Conservation (phyloP, 768 basidiomycete species). For the Amylocystis lapponica region DNA sequence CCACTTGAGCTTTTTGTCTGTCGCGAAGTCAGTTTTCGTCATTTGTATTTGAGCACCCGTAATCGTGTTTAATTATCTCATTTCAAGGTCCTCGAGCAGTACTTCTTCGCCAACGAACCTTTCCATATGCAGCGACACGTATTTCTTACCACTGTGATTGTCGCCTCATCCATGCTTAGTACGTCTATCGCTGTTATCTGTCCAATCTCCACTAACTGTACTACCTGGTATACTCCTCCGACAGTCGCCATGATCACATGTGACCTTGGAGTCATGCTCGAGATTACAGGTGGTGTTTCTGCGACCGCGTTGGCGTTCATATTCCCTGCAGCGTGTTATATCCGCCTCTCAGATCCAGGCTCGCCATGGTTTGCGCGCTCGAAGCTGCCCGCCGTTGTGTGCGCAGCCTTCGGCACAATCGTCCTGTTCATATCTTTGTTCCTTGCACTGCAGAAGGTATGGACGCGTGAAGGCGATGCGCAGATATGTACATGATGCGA, state of each 20-base stretch:
- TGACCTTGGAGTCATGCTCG: slow-evolving; percentile 96
- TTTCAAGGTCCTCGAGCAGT: slow-evolving; percentile 95
- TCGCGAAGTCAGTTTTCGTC: slow-evolving; percentile 66
- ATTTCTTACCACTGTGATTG: slow-evolving; percentile 83
- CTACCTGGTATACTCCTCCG: too few species aligned
- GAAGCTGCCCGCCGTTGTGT: slow-evolving; percentile 71
- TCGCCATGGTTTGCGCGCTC: slow-evolving; percentile 61
- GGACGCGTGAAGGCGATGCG: slow-evolving; percentile 63
- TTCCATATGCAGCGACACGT: slow-evolving; percentile 83
- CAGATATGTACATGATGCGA: slow-evolving; percentile 76
- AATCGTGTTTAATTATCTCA: too few species aligned
- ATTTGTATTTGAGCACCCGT: neutral
- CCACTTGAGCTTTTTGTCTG: slow-evolving; percentile 97
- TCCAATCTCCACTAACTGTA: too few species aligned
- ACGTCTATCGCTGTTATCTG: slow-evolving; percentile 25
- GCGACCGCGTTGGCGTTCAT: slow-evolving; percentile 91
- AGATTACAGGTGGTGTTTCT: slow-evolving; percentile 96
- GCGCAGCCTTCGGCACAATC: slow-evolving; percentile 65
- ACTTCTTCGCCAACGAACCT: slow-evolving; percentile 84
- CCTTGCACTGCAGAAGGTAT: slow-evolving; percentile 72
- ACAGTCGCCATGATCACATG: slow-evolving; percentile 89
- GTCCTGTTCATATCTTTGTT: slow-evolving; percentile 77
- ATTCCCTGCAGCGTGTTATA: slow-evolving; percentile 83
- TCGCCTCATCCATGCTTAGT: slow-evolving; percentile 81
- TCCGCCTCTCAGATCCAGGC: slow-evolving; percentile 57